phyloP scores from a whole-genome alignment of 2,329 filamentous ascomycete genomes.

The Ophiostoma perfectum region DNA sequence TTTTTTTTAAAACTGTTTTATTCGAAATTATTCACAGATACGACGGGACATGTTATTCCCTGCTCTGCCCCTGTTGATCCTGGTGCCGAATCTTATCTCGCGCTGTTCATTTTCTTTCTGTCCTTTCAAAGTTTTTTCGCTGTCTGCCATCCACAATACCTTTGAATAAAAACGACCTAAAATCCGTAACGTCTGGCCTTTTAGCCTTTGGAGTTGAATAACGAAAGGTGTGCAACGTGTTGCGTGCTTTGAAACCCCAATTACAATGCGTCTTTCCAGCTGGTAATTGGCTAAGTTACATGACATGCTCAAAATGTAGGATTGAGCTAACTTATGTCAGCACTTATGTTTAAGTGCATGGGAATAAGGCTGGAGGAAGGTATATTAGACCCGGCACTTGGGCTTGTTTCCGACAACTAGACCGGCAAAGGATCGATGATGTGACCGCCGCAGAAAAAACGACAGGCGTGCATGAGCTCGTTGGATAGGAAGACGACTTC shows the following conservation, averaged over 20 bases:
- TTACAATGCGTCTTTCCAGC: neutral
- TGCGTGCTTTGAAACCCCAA: neutral
- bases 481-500: neutral
- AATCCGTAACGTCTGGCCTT: neutral
- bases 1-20: neutral
- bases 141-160: neutral
- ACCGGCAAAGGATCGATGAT: neutral
- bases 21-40: neutral
- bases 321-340: neutral
- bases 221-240: neutral
- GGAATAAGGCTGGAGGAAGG: neutral
- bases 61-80: neutral
- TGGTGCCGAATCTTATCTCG: neutral
- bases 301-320: neutral
- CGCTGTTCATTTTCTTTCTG: neutral
- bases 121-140: neutral
- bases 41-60: neutral
- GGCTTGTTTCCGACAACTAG: neutral
- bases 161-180: neutral
- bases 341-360: neutral
- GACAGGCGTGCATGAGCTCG: constrained; percentile 6
- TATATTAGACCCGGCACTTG: neutral
- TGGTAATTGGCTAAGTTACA: no score
- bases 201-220: neutral
- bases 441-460: neutral